Evolutionary conservation across 2,329 filamentous ascomycete species (phyloP).

Genomic region (Trichoderma hamatum): DNA sequence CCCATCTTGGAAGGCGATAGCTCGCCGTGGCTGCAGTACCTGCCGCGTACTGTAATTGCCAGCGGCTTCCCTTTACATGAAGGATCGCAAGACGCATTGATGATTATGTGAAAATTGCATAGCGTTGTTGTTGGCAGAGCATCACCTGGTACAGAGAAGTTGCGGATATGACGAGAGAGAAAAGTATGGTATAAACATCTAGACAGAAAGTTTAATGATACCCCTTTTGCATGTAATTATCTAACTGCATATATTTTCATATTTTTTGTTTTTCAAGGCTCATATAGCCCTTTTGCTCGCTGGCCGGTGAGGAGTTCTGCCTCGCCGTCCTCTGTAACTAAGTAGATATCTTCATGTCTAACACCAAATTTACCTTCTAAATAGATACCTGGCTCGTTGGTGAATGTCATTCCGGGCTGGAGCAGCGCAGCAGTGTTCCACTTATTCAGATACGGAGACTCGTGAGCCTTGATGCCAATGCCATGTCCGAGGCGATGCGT

Average conservation of each 20-base stretch:
- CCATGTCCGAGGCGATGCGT: conserved; percentile 66
- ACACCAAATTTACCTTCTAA: conserved; percentile 62
- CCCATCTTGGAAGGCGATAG: conserved; percentile 37
- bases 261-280: conserved; percentile 43
- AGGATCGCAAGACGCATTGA: not conserved
- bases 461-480: conserved; percentile 68
- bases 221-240: conserved; percentile 7
- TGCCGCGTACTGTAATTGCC: conserved; percentile 40
- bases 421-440: conserved; percentile 55
- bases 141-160: not conserved
- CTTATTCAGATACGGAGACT: conserved; percentile 66
- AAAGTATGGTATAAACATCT: conserved; percentile 13
- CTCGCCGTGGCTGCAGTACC: conserved; percentile 36
- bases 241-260: not conserved
- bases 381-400: conserved; percentile 66
- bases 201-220: conserved; percentile 28
- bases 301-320: conserved; percentile 59
- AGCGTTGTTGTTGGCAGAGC: not conserved
- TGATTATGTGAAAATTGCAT: not conserved
- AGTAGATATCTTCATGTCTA: conserved; percentile 63
- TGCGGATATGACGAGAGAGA: not conserved
- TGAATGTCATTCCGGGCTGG: conserved; percentile 63
- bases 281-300: conserved; percentile 55
- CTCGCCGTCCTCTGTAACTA: conserved; percentile 56
- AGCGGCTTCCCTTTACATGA: conserved; percentile 38